phyloP scores from a whole-genome alignment of 179 eudicot species.

The Heliamphora pulchella region DNA sequence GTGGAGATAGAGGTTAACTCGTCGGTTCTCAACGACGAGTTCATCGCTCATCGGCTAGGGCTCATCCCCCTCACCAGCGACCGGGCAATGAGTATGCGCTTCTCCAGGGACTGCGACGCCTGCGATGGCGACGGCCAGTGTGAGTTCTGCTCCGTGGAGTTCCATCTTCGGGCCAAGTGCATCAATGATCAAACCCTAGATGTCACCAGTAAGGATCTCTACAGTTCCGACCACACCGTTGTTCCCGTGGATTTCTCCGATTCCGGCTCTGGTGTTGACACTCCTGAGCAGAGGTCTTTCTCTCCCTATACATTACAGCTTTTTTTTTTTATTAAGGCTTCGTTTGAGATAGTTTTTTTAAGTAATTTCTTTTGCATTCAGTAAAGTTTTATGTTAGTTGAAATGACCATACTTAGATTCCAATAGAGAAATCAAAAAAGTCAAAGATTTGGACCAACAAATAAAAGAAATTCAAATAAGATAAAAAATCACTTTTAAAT shows the following conservation, averaged over 20 bases:
- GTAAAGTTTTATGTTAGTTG: no score
- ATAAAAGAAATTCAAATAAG: no score
- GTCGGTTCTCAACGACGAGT: conserved; percentile 89
- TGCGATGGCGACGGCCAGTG: conserved; percentile 99
- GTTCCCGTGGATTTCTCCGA: conserved; percentile 67
- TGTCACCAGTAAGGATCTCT: conserved; percentile 79
- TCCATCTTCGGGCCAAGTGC: conserved; percentile 71
- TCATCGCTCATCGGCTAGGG: conserved; percentile 84
- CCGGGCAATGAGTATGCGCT: conserved; percentile 86
- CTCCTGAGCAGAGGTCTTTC: conserved; percentile 37
- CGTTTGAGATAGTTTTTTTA: no score
- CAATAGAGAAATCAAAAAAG: no score
- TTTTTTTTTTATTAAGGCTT: no score
- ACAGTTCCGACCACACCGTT: conserved; percentile 76
- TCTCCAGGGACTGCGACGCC: conserved; percentile 93
- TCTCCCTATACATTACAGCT: background rate
- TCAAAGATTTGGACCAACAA: no score
- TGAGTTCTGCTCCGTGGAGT: conserved; percentile 94
- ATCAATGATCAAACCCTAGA: conserved; percentile 66
- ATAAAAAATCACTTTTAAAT: no score
- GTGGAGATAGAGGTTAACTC: conserved; percentile 96
- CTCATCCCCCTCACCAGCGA: conserved; percentile 80
- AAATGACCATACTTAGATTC: no score
- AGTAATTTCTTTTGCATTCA: no score
- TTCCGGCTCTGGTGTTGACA: conserved; percentile 32